phyloP scores from a whole-genome alignment of 495 filamentous ascomycete genomes.

The Tuber microsphaerosporum region DNA sequence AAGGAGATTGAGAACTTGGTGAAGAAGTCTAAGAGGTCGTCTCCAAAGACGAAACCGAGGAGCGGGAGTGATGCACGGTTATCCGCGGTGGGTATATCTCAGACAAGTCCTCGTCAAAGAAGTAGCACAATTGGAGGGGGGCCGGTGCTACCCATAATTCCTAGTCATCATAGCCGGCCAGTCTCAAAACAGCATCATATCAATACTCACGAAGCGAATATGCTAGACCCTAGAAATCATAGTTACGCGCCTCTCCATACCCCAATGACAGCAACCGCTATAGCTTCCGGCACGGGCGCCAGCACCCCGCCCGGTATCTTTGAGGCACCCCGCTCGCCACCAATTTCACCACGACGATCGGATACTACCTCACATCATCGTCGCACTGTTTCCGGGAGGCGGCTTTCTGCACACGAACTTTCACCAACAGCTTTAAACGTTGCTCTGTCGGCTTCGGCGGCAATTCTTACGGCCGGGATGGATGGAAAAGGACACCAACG shows the following conservation, averaged over 20 bases:
- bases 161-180: conserved; percentile 49
- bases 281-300: conserved; percentile 17
- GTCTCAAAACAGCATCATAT: conserved; percentile 39
- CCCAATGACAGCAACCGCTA: conserved; percentile 31
- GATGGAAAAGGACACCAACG: conserved; percentile 29
- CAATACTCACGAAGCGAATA: conserved; percentile 39
- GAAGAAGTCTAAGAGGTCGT: conserved; percentile 59
- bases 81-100: conserved; percentile 29
- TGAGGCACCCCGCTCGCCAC: conserved; percentile 47
- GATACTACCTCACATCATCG: conserved; percentile 19
- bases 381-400: conserved; percentile 28
- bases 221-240: conserved; percentile 22
- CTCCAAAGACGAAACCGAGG: conserved; percentile 24
- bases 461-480: conserved; percentile 33
- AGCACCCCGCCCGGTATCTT: conserved; percentile 42
- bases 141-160: conserved; percentile 56
- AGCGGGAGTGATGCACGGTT: conserved; percentile 33
- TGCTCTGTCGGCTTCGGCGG: conserved; percentile 34
- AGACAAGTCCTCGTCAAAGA: conserved; percentile 33
- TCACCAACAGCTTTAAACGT: conserved; percentile 37
- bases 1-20: conserved; percentile 70
- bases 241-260: conserved; percentile 31
- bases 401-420: conserved; percentile 29
- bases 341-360: conserved; percentile 23
- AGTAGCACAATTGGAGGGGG: conserved; percentile 46